Evolutionary conservation across 257 asterid species (phyloP).

Genomic region (Gentiana straminea): DNA sequence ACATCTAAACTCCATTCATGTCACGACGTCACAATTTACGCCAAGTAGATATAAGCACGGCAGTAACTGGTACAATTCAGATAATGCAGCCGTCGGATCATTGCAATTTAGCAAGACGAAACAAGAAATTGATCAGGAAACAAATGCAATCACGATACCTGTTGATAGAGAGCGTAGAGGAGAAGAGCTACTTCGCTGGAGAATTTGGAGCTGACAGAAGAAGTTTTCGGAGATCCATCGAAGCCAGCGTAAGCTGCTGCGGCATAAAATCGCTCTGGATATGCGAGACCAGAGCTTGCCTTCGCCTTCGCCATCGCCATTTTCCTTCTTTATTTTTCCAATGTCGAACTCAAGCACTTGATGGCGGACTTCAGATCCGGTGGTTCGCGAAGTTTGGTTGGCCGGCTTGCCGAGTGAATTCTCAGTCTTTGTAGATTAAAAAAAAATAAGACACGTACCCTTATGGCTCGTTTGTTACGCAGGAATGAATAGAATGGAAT

Average conservation of each 20-base stretch:
- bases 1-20: not conserved
- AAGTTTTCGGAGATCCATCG: conserved; percentile 66
- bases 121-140: conserved; percentile 3
- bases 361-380: too few species aligned
- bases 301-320: conserved; percentile 37
- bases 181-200: conserved; percentile 73
- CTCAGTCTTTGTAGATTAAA: too few species aligned
- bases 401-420: too few species aligned
- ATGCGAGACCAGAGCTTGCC: conserved; percentile 74
- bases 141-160: conserved; percentile 31
- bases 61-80: conserved; percentile 3
- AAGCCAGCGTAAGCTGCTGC: conserved; percentile 91
- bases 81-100: conserved; percentile 4
- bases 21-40: too few species aligned
- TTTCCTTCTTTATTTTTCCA: not conserved
- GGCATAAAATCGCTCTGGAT: conserved; percentile 88
- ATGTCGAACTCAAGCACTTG: not conserved
- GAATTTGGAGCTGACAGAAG: conserved; percentile 70
- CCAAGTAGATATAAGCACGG: not conserved
- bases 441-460: too few species aligned
- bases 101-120: conserved; percentile 5
- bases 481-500: too few species aligned
- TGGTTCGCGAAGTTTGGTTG: too few species aligned
- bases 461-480: too few species aligned
- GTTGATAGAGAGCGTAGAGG: conserved; percentile 87